These are phyloP conservation scores for Chlorella sorokiniana DNA, from an alignment of 139 green algal genomes.

Conservation along the genomic window DNA sequence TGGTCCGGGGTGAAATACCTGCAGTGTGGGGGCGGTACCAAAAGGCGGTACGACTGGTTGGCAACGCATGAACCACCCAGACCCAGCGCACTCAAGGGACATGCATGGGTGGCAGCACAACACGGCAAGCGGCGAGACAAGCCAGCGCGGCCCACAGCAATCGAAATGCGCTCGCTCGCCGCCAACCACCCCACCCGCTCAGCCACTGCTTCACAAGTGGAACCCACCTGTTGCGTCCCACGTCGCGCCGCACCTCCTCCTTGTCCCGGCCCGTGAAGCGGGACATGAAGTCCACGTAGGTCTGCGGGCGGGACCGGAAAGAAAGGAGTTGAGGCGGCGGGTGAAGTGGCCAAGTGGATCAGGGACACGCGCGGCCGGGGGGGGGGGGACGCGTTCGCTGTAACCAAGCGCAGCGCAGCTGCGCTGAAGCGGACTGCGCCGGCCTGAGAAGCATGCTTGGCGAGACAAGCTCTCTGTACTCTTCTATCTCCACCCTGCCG, in stretches of 20 bases:
- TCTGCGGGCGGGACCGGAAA: conserved; percentile 25
- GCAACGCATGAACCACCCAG: neutral
- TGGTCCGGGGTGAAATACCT: conserved; percentile 80
- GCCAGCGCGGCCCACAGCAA: too few relatives aligned
- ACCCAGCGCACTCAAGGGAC: too few relatives aligned
- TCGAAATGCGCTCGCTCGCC: too few relatives aligned
- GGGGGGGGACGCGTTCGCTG: too few relatives aligned
- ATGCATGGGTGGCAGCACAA: neutral
- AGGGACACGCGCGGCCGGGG: too few relatives aligned
- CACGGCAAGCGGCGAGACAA: too few relatives aligned
- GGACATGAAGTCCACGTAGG: conserved; percentile 70
- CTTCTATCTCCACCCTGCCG: too few relatives aligned
- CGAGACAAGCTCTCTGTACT: too few relatives aligned
- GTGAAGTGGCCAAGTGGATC: too few relatives aligned
- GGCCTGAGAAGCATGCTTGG: too few relatives aligned
- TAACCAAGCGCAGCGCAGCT: too few relatives aligned
- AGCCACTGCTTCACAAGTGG: neutral
- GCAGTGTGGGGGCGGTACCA: neutral
- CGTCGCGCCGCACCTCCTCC: conserved; percentile 60
- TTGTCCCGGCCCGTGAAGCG: conserved; percentile 68
- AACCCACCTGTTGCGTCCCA: conserved; percentile 52
- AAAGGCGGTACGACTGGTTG: neutral
- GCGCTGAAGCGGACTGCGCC: too few relatives aligned
- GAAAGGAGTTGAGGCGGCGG: neutral
- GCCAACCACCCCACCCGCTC: neutral